Evolutionary conservation across 106 monocot genomes (phyloP), one percentile per base, ranked within the genome.

Genomic region (Agapanthus africanus): DNA sequence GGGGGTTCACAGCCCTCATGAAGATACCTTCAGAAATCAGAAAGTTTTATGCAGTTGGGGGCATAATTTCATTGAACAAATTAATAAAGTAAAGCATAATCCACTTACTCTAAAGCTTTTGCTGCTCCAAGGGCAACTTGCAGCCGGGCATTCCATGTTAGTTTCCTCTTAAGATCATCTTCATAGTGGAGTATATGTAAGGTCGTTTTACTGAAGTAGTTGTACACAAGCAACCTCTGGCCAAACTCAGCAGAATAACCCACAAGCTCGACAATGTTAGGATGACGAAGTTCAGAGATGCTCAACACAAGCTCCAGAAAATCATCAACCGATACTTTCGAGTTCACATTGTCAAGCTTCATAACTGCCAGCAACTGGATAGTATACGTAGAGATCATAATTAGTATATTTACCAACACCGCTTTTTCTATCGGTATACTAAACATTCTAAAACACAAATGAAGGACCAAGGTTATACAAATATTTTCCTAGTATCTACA

Each of bases 171-270:
- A 37, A 83, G 63, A 74, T 82, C 90, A 79, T 87, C 93, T 57
- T 71, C 83, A 49, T 69, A 70, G 73, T 93, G 90, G 23, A 99
- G 90, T 37, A 87, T 42, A 74, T 81, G 77, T 25, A 99, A 72
- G 28, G 80, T 85, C 61, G 63, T 87, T 74, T 66, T 85, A 75
- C 90, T 79, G 70, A 90, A 85, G 75, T 75, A 83, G 56, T 87
- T 81, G 59, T 99, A 99, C 10, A 93, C 87, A 73, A 99, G 87
- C 40, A 99, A 65, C 13, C 81, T 70, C 38, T 90, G 99, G 21
- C 68, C 99, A 83, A 83, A 83, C 65, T 99, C 99, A 26, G 87
- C 93, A 81, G 89, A 99, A 61, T 93, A 99, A 40, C 99, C 99
- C 31, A 93, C 83, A 77, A 99, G 90, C 54, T 93, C 83, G 13